Conservation (phyloP, 371 early-diverging fungal genomes). For the Mortierella sp. region DNA sequence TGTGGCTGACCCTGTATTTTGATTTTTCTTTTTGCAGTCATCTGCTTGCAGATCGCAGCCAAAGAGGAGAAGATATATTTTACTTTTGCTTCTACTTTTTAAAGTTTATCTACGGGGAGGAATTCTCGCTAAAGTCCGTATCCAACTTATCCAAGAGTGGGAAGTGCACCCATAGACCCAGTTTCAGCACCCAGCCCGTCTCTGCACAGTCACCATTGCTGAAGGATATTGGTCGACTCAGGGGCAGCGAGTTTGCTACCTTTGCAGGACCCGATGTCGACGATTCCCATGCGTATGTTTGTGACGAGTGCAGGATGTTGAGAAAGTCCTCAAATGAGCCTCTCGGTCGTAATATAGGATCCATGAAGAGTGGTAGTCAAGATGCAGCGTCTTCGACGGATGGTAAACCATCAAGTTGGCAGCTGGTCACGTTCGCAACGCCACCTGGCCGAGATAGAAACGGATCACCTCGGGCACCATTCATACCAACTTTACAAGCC, state of each 20-base stretch:
- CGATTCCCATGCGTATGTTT: slow-evolving; percentile 15
- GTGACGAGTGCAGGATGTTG: slow-evolving; percentile 30
- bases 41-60: slow-evolving; percentile 51
- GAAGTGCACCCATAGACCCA: not conserved
- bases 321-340: slow-evolving; percentile 28
- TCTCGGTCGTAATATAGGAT: slow-evolving; percentile 21
- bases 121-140: slow-evolving; percentile 45
- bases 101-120: slow-evolving; percentile 53
- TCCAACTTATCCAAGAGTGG: slow-evolving; percentile 23
- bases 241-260: slow-evolving; percentile 4
- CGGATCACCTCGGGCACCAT: slow-evolving; percentile 47
- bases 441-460: slow-evolving; percentile 41
- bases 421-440: slow-evolving; percentile 45
- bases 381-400: slow-evolving; percentile 50
- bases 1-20: too few relatives aligned
- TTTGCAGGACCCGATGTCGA: not conserved
- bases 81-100: slow-evolving; percentile 57
- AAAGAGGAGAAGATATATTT: slow-evolving; percentile 54
- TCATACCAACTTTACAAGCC: slow-evolving; percentile 18
- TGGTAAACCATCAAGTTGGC: slow-evolving; percentile 55
- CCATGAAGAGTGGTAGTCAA: slow-evolving; percentile 16
- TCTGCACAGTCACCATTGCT: slow-evolving; percentile 23
- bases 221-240: slow-evolving; percentile 32
- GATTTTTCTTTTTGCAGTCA: slow-evolving; percentile 21
- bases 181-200: slow-evolving; percentile 8